Evolutionary conservation across 2,329 filamentous ascomycete species (phyloP).

Genomic region (Monosporascus ibericus): DNA sequence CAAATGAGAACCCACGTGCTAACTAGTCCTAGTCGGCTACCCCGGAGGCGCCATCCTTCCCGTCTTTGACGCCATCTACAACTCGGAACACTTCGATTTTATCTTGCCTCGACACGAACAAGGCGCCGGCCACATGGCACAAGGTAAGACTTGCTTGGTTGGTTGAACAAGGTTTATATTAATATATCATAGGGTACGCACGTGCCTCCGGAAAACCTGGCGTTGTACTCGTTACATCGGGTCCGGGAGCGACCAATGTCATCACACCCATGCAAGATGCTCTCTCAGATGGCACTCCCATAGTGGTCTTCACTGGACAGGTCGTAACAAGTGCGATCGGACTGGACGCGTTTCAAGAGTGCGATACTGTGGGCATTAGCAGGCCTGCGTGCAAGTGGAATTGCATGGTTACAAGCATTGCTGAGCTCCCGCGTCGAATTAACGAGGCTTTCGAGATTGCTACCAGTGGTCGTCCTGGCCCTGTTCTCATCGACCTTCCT

Average conservation of each 20-base stretch:
- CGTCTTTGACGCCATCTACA: slow-evolving; percentile 98
- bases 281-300: slow-evolving; percentile 86
- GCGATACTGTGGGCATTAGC: slow-evolving; percentile 90
- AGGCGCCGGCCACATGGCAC: slow-evolving; percentile 96
- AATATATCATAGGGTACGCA: slow-evolving; percentile 56
- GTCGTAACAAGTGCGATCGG: slow-evolving; percentile 86
- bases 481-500: slow-evolving; percentile 90
- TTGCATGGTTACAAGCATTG: slow-evolving; percentile 93
- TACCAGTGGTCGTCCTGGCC: slow-evolving; percentile 86
- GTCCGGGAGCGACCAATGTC: slow-evolving; percentile 93
- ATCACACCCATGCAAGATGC: slow-evolving; percentile 96
- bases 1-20: slow-evolving; percentile 11
- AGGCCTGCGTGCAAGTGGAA: slow-evolving; percentile 97
- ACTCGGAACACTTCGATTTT: slow-evolving; percentile 94
- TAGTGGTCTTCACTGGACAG: slow-evolving; percentile 95
- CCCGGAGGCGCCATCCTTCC: slow-evolving; percentile 94
- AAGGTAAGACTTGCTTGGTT: slow-evolving; percentile 42
- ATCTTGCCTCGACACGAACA: slow-evolving; percentile 94
- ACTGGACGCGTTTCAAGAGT: slow-evolving; percentile 94
- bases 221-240: slow-evolving; percentile 93
- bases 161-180: too few species aligned
- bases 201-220: slow-evolving; percentile 89
- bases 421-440: slow-evolving; percentile 86
- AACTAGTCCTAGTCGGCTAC: slow-evolving; percentile 60
- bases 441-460: slow-evolving; percentile 99